phyloP scores from a whole-genome alignment of 2,329 filamentous ascomycete genomes.

The Aspergillus quadrilineatus region DNA sequence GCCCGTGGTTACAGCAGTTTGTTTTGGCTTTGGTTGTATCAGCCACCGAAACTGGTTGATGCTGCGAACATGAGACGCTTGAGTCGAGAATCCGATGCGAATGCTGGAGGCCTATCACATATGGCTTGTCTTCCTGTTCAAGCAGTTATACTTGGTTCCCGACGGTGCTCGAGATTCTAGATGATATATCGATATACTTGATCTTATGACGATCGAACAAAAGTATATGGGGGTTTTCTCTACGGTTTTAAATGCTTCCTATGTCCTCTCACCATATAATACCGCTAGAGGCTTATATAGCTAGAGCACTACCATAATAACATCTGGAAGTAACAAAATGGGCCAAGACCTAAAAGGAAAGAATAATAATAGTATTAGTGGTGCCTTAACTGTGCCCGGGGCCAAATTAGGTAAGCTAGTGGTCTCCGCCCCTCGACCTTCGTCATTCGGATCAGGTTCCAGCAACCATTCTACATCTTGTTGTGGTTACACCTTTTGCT shows the following conservation, averaged over 20 bases:
- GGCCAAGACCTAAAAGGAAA: background rate
- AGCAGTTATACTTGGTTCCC: background rate
- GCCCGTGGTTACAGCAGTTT: conserved; percentile 2
- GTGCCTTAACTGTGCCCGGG: conserved; percentile 3
- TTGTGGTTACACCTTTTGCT: background rate
- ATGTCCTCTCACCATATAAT: background rate
- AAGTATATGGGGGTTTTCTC: conserved; percentile 9
- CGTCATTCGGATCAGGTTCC: conserved; percentile 24
- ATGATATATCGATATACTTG: conserved; percentile 12
- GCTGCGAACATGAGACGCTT: background rate
- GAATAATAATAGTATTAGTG: background rate
- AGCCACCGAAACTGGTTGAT: background rate
- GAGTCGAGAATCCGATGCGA: background rate
- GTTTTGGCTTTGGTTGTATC: background rate
- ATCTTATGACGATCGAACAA: conserved; percentile 12
- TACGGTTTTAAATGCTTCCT: background rate
- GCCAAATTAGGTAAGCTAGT: conserved; percentile 13
- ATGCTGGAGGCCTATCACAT: background rate
- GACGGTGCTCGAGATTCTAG: conserved; percentile 2
- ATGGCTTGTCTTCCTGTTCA: background rate
- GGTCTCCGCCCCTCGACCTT: conserved; percentile 17
- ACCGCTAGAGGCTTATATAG: background rate
- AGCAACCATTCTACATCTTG: conserved; percentile 18
- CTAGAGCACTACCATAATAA: conserved; percentile 1
- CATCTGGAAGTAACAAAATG: background rate